Evolutionary conservation across 2,329 filamentous ascomycete species (phyloP).

Genomic region (Fusarium illudens): DNA sequence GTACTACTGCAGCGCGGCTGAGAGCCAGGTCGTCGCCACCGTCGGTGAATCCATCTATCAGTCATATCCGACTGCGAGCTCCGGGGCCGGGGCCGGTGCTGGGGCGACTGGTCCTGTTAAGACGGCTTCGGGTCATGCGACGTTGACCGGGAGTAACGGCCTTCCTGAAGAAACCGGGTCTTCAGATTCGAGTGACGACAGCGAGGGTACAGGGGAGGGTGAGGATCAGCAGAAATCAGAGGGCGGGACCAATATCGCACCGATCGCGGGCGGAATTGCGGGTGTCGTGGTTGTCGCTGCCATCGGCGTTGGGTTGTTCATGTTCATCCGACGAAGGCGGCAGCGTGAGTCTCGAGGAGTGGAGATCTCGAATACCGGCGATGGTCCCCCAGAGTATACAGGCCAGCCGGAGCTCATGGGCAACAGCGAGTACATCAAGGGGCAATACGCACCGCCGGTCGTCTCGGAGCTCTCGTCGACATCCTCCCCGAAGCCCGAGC

Average conservation of each 20-base stretch:
- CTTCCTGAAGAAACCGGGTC: neutral
- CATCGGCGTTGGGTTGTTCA: slow-evolving; percentile 44
- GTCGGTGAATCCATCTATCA: slow-evolving; percentile 50
- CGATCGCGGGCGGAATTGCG: slow-evolving; percentile 48
- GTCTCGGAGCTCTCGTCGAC: slow-evolving; percentile 34
- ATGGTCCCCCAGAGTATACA: slow-evolving; percentile 31
- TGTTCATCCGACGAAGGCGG: slow-evolving; percentile 50
- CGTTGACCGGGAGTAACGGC: neutral
- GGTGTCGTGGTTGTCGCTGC: slow-evolving; percentile 39
- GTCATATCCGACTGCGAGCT: slow-evolving; percentile 26
- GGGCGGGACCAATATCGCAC: slow-evolving; percentile 37
- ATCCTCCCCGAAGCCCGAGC: slow-evolving; percentile 41
- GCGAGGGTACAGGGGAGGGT: neutral
- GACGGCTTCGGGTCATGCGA: slow-evolving; percentile 24
- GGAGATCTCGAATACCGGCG: slow-evolving; percentile 24
- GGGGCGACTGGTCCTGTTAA: slow-evolving; percentile 16
- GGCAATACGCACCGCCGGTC: slow-evolving; percentile 8
- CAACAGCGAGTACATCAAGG: slow-evolving; percentile 20
- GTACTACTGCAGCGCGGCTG: slow-evolving; percentile 61
- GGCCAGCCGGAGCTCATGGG: slow-evolving; percentile 48
- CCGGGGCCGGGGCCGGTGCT: slow-evolving; percentile 16
- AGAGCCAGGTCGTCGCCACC: slow-evolving; percentile 51
- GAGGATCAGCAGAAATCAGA: slow-evolving; percentile 12
- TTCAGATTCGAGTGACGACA: neutral
- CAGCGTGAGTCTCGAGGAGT: slow-evolving; percentile 38